These are phyloP conservation scores for Saturnispora sekii DNA, from an alignment of 805 yeast species.

Conservation along the genomic window DNA sequence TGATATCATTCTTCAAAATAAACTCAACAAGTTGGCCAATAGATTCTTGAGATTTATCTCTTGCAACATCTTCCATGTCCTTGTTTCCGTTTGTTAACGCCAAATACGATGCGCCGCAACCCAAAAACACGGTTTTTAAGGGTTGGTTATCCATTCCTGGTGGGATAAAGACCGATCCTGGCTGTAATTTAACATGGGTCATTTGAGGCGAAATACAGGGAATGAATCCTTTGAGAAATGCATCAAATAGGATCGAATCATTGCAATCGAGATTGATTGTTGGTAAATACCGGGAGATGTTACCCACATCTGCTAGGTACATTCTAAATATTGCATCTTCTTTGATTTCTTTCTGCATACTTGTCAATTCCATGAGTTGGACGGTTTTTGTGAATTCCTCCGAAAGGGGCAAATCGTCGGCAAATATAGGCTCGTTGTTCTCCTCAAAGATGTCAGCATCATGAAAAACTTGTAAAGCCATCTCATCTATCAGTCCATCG, in stretches of 20 bases:
- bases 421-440: too few species aligned
- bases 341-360: constrained; percentile 6
- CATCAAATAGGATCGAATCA: constrained; percentile 23
- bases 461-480: too few species aligned
- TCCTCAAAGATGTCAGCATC: too few species aligned
- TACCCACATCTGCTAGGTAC: constrained; percentile 14
- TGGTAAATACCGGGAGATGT: constrained; percentile 12
- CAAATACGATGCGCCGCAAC: constrained; percentile 34
- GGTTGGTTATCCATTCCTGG: constrained; percentile 24
- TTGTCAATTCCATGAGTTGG: too few species aligned
- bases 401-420: background rate
- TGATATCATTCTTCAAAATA: constrained; percentile 17
- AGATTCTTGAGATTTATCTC: constrained; percentile 16
- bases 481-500: too few species aligned
- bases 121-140: constrained; percentile 27
- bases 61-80: constrained; percentile 19
- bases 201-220: constrained; percentile 33
- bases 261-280: constrained; percentile 14
- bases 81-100: constrained; percentile 17
- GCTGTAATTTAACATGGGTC: constrained; percentile 32
- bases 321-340: constrained; percentile 20
- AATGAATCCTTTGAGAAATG: constrained; percentile 33
- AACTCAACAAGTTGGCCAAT: constrained; percentile 16
- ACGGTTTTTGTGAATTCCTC: background rate
- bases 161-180: constrained; percentile 32